Conservation (phyloP, 2,329 filamentous ascomycete genomes). For the Fusarium robinianum region DNA sequence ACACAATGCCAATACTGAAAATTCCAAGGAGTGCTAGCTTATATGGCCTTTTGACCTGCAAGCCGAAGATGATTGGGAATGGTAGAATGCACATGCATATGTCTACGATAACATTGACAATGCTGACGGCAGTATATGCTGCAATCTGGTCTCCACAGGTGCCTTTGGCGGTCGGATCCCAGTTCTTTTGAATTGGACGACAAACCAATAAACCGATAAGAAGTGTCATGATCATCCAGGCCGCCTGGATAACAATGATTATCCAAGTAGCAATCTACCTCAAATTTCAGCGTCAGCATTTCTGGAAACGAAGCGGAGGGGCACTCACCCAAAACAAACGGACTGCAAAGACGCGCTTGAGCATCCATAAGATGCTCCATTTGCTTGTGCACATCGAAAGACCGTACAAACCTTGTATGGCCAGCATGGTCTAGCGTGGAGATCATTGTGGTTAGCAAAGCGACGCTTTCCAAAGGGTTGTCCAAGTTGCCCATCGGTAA, state of each 20-base stretch:
- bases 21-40: slow-evolving; percentile 39
- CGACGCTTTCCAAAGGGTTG: no score
- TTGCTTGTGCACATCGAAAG: slow-evolving; percentile 22
- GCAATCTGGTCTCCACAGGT: slow-evolving; percentile 45
- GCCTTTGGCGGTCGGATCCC: slow-evolving; percentile 37
- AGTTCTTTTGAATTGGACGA: slow-evolving; percentile 33
- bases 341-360: slow-evolving; percentile 20
- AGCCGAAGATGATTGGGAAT: slow-evolving; percentile 43
- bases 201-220: slow-evolving; percentile 38
- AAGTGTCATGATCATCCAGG: slow-evolving; percentile 36
- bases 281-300: background rate
- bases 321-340: slow-evolving; percentile 11
- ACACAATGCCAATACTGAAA: slow-evolving; percentile 39
- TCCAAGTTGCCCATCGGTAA: background rate
- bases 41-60: slow-evolving; percentile 41
- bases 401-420: slow-evolving; percentile 19
- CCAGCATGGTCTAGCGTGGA: slow-evolving; percentile 15
- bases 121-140: slow-evolving; percentile 46
- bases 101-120: slow-evolving; percentile 47
- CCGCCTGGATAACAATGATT: slow-evolving; percentile 39
- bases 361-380: slow-evolving; percentile 26
- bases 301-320: background rate
- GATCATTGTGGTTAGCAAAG: background rate
- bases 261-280: slow-evolving; percentile 36
- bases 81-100: slow-evolving; percentile 46